Percentiles rank a stretch among this genome's conserved stretches.
Conservation (phyloP, 1,139 yeast species). For the Nakaseomyces kungkrabaensis region DNA sequence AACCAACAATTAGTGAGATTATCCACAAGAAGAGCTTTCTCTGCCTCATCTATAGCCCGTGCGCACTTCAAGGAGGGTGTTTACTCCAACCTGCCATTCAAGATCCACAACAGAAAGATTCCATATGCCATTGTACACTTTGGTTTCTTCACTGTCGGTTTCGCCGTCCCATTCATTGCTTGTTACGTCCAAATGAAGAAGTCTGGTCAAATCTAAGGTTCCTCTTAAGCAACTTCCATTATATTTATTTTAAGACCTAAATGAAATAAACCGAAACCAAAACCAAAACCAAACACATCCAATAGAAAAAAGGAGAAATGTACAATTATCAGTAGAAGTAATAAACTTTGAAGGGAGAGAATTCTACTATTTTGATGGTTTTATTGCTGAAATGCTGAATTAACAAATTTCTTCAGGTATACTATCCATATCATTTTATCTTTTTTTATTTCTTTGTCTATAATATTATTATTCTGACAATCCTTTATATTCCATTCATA, state of each 20-base stretch:
- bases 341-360: neutral
- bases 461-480: neutral
- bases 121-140: slow-evolving; percentile 78
- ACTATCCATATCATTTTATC: neutral
- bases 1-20: slow-evolving; percentile 25
- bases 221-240: neutral
- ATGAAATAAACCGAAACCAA: too few relatives aligned
- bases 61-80: slow-evolving; percentile 69
- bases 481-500: slow-evolving; percentile 1
- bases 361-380: too few relatives aligned
- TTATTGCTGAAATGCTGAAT: too few relatives aligned
- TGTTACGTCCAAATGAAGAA: slow-evolving; percentile 64
- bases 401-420: neutral
- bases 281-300: neutral
- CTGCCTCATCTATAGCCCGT: slow-evolving; percentile 15
- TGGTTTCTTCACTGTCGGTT: slow-evolving; percentile 60
- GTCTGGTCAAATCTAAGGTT: slow-evolving; percentile 46
- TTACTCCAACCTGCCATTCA: slow-evolving; percentile 88
- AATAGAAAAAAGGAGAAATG: neutral
- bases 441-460: neutral
- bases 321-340: neutral
- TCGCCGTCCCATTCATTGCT: slow-evolving; percentile 59
- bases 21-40: slow-evolving; percentile 29
- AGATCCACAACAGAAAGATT: slow-evolving; percentile 82
- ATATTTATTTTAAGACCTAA: too few relatives aligned